phyloP scores from a whole-genome alignment of 805 yeast genomes.

The Saturnispora saitoi region DNA sequence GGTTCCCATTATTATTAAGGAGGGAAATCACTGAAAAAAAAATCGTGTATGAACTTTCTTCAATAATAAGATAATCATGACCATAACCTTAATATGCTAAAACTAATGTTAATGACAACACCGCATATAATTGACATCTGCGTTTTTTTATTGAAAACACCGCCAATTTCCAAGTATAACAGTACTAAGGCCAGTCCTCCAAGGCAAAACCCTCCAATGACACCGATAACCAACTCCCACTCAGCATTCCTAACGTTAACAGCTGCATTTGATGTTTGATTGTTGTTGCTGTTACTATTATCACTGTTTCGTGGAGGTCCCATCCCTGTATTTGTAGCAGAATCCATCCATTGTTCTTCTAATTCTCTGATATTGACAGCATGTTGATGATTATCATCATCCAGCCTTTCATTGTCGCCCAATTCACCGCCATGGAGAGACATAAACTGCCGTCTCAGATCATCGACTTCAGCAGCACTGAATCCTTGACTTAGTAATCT shows the following conservation, averaged over 20 bases:
- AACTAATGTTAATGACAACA: slow-evolving; percentile 53
- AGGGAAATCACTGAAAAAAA: too few relatives aligned
- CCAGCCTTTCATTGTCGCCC: slow-evolving; percentile 4
- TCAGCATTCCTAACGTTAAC: slow-evolving; percentile 32
- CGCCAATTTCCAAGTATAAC: slow-evolving; percentile 44
- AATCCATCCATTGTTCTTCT: slow-evolving; percentile 84
- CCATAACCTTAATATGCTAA: slow-evolving; percentile 36
- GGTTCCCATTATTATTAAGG: background rate
- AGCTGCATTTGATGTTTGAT: background rate
- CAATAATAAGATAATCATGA: background rate
- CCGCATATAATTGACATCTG: slow-evolving; percentile 69
- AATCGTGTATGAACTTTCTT: background rate
- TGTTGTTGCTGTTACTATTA: background rate
- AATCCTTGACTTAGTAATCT: slow-evolving; percentile 77
- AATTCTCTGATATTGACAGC: slow-evolving; percentile 42
- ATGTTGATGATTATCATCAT: slow-evolving; percentile 14
- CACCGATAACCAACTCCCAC: slow-evolving; percentile 61
- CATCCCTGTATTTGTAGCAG: background rate
- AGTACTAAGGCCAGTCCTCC: slow-evolving; percentile 67
- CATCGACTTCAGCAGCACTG: slow-evolving; percentile 64
- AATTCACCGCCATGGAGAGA: slow-evolving; percentile 47
- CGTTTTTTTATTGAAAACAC: slow-evolving; percentile 52
- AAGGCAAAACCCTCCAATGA: slow-evolving; percentile 62
- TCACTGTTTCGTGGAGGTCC: slow-evolving; percentile 5
- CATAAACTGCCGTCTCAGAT: slow-evolving; percentile 66